These are phyloP conservation scores for Colletotrichum kahawae DNA, from an alignment of 2,329 filamentous ascomycete species.

Conservation along the genomic window DNA sequence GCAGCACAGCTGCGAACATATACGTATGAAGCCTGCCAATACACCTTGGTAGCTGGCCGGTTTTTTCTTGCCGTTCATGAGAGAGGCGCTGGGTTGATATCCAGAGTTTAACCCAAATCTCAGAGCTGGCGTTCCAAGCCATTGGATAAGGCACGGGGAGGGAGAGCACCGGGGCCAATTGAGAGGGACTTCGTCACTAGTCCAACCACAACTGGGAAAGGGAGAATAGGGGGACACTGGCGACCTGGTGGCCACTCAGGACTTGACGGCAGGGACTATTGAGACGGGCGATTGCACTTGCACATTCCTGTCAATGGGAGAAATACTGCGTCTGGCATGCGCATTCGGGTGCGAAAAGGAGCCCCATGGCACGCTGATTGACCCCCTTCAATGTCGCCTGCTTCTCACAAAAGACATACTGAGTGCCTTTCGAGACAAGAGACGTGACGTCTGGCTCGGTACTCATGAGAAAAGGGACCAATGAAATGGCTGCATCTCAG, in stretches of 20 bases:
- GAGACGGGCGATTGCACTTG: not conserved
- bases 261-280: not conserved
- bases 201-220: not conserved
- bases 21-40: not conserved
- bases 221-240: not conserved
- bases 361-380: not conserved
- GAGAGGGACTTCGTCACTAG: not conserved
- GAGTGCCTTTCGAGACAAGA: not conserved
- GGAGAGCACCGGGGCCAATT: not conserved
- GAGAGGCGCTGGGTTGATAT: not conserved
- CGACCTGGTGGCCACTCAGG: not conserved
- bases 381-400: not conserved
- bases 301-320: not conserved
- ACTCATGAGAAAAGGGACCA: not conserved
- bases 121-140: not conserved
- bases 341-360: not conserved
- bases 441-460: not conserved
- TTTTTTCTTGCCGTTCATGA: not conserved
- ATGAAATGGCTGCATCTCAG: not conserved
- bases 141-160: not conserved
- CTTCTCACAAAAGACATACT: not conserved
- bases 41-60: not conserved
- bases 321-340: not conserved
- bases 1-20: not conserved
- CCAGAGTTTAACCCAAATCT: constrained; percentile 7